Base-by-base conservation (phyloP, 768 basidiomycete genomes). In the Asterophora parasitica region DNA sequence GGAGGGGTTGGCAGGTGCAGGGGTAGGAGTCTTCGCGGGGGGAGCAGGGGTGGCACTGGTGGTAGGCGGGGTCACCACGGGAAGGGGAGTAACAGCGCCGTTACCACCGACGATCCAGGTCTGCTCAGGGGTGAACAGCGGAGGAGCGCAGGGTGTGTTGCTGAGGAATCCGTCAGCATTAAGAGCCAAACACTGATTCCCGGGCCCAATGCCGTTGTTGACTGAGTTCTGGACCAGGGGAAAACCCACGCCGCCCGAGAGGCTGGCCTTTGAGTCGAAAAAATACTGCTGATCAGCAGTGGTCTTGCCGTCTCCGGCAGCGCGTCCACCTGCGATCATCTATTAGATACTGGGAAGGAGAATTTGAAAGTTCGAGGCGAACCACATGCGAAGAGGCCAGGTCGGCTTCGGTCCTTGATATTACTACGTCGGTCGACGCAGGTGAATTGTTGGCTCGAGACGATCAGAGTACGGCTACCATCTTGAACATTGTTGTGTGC, bases 361-460 rank as follows among this genome's bases (percentile, higher is more conserved):
- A 16, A 15, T 36, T 7, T 16, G 4, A 15, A n/a, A 15, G 2
- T 27, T 2, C n/a, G n/a, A n/a, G 6, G 42, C 48, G 30, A 19
- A 61, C 61, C 61, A 31, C 61, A 61, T 39, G 59, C 58, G 23
- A 64, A 64, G 35, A 62, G 58, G 13, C 61, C 62, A 16, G 61
- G 62, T 33, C 61, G 61, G 41, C 44, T 59, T 19, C 49, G 56
- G 42, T 64, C 59, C 6, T 64, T 54, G 13, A 48, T 61, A 31
- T 61, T 61, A 16, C 55, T 46, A 44, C 62, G 48, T n/a, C 56
- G 58, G 35, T 61, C 60, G 13, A 63, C 50, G 28, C 62, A 63
- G 19, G 60, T 63, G 34, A 60, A 52, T 41, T 63, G 60, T 43
- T 60, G 61, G 43, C 58, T 64, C 43, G 62, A 65, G 44, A 65